Percentiles rank a stretch among this genome's conserved stretches.
Evolutionary conservation across 371 early-diverging fungal species (phyloP).

Genomic region (Amoeboaphelidium occidentale): DNA sequence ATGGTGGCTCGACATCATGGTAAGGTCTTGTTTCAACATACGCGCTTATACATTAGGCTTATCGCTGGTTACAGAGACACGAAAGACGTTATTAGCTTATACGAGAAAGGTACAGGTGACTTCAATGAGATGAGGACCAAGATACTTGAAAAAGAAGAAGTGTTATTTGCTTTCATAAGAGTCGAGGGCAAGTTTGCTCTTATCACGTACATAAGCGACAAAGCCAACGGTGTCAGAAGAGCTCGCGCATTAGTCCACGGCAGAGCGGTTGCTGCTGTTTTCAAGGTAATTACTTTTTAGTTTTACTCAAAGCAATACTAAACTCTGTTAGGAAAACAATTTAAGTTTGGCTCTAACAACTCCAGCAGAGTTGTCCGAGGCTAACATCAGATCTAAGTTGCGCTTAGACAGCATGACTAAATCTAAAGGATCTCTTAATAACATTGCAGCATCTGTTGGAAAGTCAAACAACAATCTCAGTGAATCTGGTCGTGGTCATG

Average conservation of each 20-base stretch:
- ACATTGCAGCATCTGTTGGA: too few species aligned
- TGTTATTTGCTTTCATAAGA: constrained; percentile 32
- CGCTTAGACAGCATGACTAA: too few species aligned
- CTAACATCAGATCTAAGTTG: too few species aligned
- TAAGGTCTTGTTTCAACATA: constrained; percentile 7
- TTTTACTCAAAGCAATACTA: too few species aligned
- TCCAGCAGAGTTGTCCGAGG: too few species aligned
- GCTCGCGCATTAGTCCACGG: constrained; percentile 45
- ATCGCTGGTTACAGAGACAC: constrained; percentile 39
- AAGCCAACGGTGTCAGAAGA: constrained; percentile 27
- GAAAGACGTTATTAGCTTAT: constrained; percentile 34
- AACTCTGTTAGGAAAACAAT: too few species aligned
- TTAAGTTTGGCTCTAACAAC: too few species aligned
- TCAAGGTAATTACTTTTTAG: constrained; percentile 20
- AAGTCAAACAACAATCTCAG: too few species aligned
- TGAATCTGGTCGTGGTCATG: too few species aligned
- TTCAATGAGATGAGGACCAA: constrained; percentile 29
- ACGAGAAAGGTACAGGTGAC: constrained; percentile 28
- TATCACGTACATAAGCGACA: constrained; percentile 34
- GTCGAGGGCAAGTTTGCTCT: constrained; percentile 32
- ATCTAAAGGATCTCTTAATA: too few species aligned
- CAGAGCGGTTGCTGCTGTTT: constrained; percentile 26
- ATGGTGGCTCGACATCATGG: constrained; percentile 26
- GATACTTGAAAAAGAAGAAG: constrained; percentile 22
- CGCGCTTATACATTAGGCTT: constrained; percentile 17